Evolutionary conservation across 176 grass and related monocot genomes (phyloP).

Genomic region (Eleusine indica): DNA sequence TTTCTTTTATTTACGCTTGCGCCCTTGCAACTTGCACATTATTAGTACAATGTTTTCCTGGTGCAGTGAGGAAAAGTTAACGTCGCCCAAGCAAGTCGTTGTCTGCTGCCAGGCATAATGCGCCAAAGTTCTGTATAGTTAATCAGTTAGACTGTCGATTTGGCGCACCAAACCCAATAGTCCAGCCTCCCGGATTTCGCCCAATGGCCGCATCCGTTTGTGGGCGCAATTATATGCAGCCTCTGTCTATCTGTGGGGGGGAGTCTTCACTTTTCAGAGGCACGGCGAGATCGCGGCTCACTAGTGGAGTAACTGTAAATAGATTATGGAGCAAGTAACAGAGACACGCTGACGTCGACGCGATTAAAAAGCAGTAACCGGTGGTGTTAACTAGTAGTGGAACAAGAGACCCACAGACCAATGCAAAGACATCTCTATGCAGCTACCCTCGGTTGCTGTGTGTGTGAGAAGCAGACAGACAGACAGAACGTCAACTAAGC

Average conservation of each 20-base stretch:
- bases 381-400: not conserved
- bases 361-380: not conserved
- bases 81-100: not conserved
- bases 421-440: not conserved
- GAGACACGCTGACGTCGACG: slow-evolving; percentile 32
- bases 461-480: slow-evolving; percentile 25
- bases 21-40: not conserved
- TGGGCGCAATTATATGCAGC: slow-evolving; percentile 39
- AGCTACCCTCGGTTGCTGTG: not conserved
- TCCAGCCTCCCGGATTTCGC: slow-evolving; percentile 24
- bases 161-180: not conserved
- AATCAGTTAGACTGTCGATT: not conserved
- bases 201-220: slow-evolving; percentile 21
- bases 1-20: not conserved
- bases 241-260: not conserved
- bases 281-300: not conserved
- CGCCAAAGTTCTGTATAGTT: not conserved
- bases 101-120: not conserved
- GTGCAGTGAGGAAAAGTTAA: not conserved
- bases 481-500: not conserved
- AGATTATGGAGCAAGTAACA: slow-evolving; percentile 43
- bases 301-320: not conserved
- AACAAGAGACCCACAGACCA: not conserved
- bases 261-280: not conserved
- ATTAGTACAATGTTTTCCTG: too few relatives aligned